phyloP scores from a whole-genome alignment of 192 early-diverging fungal genomes.

The Coemansia asiatica region DNA sequence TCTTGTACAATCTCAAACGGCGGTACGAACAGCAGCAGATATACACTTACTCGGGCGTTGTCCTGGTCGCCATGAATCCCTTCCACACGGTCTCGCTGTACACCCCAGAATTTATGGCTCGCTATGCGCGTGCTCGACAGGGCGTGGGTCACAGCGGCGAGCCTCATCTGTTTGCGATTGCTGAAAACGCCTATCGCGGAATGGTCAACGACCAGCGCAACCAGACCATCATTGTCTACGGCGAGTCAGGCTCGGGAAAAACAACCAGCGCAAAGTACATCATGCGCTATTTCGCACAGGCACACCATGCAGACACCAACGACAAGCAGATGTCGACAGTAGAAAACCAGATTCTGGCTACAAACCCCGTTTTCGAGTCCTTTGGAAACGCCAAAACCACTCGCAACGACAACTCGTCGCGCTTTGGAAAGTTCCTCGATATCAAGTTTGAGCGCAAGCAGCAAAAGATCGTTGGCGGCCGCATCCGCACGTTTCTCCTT shows the following conservation, averaged over 20 bases:
- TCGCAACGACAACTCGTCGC: conserved; percentile 79
- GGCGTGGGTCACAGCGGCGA: conserved; percentile 55
- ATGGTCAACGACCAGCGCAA: conserved; percentile 91
- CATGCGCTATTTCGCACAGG: conserved; percentile 94
- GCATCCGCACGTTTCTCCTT: conserved; percentile 81
- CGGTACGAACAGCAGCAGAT: conserved; percentile 90
- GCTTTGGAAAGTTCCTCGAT: conserved; percentile 83
- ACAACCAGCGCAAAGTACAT: conserved; percentile 96
- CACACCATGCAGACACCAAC: conserved; percentile 64
- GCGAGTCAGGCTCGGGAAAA: conserved; percentile 97
- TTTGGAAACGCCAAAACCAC: conserved; percentile 86
- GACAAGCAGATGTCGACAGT: conserved; percentile 49
- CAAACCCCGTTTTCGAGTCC: conserved; percentile 78
- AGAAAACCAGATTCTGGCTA: conserved; percentile 64
- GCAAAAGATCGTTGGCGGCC: conserved; percentile 80
- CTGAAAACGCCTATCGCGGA: conserved; percentile 93
- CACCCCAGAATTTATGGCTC: conserved; percentile 81
- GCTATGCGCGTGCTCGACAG: conserved; percentile 81
- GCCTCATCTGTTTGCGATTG: conserved; percentile 99
- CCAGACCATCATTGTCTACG: conserved; percentile 97
- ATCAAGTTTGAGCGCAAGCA: conserved; percentile 81
- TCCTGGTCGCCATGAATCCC: conserved; percentile 97
- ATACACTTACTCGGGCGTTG: conserved; percentile 98
- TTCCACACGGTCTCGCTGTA: conserved; percentile 84
- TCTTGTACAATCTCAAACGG: conserved; percentile 88